Percentiles rank a stretch among this genome's conserved stretches.
These are phyloP conservation scores for Aquilaria yunnanensis DNA, from an alignment of 345 rosid genomes.

Conservation along the genomic window DNA sequence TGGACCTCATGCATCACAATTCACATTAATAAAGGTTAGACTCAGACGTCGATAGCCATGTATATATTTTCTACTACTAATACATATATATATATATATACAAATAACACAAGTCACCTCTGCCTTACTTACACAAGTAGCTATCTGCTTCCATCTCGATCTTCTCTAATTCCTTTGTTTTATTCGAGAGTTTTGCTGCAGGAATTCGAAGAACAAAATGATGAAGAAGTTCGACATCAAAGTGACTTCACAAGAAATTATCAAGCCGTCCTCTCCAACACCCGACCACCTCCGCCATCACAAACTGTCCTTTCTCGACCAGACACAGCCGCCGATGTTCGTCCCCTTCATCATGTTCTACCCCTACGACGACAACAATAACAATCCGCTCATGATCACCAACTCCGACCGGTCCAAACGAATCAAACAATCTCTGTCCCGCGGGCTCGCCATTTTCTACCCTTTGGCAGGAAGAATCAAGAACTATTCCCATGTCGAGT, in stretches of 20 bases:
- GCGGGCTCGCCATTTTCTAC: background rate
- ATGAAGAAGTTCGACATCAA: background rate
- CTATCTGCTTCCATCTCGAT: too few species aligned
- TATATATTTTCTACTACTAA: too few species aligned
- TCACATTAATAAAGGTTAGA: too few species aligned
- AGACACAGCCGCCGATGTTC: background rate
- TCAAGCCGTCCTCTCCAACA: background rate
- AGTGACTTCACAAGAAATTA: background rate
- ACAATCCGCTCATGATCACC: background rate
- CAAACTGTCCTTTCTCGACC: background rate
- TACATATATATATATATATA: too few species aligned
- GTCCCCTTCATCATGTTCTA: background rate
- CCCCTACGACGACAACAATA: background rate
- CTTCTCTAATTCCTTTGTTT: too few species aligned
- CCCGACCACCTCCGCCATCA: background rate
- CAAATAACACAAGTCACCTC: too few species aligned
- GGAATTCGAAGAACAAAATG: too few species aligned
- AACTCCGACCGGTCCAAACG: background rate
- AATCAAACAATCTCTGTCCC: background rate
- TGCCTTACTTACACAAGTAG: too few species aligned
- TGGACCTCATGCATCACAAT: too few species aligned
- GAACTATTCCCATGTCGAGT: background rate
- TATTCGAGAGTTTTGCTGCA: too few species aligned
- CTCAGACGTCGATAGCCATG: too few species aligned
- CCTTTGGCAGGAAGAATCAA: background rate